phyloP scores from a whole-genome alignment of 345 rosid genomes.

The Populus simonii region DNA sequence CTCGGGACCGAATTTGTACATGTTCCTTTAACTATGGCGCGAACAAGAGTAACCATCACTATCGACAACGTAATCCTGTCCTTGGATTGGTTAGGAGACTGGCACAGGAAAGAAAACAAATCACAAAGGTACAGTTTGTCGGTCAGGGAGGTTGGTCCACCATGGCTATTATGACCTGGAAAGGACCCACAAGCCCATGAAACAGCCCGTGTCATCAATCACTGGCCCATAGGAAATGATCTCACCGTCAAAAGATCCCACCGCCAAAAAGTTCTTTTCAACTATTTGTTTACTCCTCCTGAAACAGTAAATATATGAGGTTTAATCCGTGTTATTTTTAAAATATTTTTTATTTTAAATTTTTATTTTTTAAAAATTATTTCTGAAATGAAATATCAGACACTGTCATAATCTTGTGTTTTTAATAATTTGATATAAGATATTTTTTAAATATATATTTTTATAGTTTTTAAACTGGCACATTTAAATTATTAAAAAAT shows the following conservation, averaged over 20 bases:
- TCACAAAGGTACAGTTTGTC: conserved; percentile 5
- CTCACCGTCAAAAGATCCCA: not conserved
- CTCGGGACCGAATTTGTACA: no score
- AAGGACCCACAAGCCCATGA: conserved; percentile 20
- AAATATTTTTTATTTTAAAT: no score
- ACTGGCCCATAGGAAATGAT: conserved; percentile 28
- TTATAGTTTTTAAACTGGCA: no score
- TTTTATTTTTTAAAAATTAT: no score
- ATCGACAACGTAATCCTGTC: not conserved
- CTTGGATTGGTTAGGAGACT: conserved; percentile 10
- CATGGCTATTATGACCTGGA: conserved; percentile 14
- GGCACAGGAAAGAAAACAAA: not conserved
- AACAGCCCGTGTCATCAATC: conserved; percentile 9
- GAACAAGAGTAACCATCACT: conserved; percentile 4
- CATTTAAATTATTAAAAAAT: no score
- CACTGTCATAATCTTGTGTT: no score
- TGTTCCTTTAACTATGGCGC: no score
- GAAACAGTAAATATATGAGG: no score
- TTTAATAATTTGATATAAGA: no score
- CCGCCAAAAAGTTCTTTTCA: not conserved
- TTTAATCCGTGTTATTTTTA: no score
- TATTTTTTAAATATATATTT: no score
- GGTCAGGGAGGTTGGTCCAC: conserved; percentile 37
- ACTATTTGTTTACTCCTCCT: not conserved
- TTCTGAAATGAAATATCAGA: no score